These are phyloP conservation scores for Funneliformis geosporum DNA, from an alignment of 192 early-diverging fungal genomes.

Conservation along the genomic window DNA sequence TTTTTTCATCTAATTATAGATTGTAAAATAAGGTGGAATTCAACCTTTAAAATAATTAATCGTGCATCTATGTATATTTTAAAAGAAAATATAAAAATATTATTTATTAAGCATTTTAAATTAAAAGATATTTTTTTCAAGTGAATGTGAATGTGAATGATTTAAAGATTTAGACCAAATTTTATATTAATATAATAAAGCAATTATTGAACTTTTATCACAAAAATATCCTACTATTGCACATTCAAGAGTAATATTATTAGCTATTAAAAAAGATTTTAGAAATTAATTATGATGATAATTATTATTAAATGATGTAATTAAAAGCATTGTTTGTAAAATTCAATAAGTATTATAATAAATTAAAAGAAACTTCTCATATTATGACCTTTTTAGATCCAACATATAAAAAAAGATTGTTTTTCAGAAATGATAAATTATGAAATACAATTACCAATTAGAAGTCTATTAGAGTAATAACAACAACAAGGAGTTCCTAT, in stretches of 20 bases:
- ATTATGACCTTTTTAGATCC: not conserved
- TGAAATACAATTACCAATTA: not conserved
- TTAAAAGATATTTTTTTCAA: not conserved
- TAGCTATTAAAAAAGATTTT: not conserved
- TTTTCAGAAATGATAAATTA: not conserved
- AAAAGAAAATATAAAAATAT: not conserved
- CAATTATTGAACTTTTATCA: not conserved
- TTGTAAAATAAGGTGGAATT: not conserved
- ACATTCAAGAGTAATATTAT: not conserved
- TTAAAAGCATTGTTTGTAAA: not conserved
- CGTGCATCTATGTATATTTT: not conserved
- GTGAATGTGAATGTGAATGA: not conserved
- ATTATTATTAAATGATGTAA: not conserved
- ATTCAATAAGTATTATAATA: not conserved
- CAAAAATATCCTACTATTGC: not conserved
- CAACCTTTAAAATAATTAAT: conserved; percentile 8
- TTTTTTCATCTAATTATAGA: conserved; percentile 1
- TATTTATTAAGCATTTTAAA: not conserved
- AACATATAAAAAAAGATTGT: not conserved
- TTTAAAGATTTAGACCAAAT: not conserved
- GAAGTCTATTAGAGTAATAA: not conserved
- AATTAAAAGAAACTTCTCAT: not conserved
- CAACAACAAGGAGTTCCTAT: no score
- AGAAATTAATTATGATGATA: not conserved
- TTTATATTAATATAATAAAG: not conserved